Evolutionary conservation across 257 asterid genomes (phyloP), one percentile per base, ranked within the genome.

Genomic region (Solanum dulcamara): DNA sequence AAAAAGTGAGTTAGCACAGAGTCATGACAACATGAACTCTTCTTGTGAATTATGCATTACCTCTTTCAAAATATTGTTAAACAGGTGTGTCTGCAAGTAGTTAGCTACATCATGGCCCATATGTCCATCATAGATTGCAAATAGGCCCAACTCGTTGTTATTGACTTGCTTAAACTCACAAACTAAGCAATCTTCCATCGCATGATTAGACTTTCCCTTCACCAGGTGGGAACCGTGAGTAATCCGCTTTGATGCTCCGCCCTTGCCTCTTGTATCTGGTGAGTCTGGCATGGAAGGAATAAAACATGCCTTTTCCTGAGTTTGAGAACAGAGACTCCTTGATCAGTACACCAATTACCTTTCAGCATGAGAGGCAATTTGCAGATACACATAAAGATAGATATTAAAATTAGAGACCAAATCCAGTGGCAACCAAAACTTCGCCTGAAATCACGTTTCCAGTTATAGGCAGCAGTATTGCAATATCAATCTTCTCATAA

Each of bases 61-160:
- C 97, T 96, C 93, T 64, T 93, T 92, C 83, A 96, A 70, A 57
- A 96, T 96, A 46, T 91, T 96, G 85, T 87, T 81, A 84, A 96
- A 94, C 28, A 96, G 89, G 81, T 96, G 90, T 20, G 84, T 87
- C 79, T 95, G 95, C 89, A 96, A 88, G 91, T 93, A 96, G 60
- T 85, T 89, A 26, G 99, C 94, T 42, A 96, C 97, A 53, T 94
- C 94, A 68, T 91, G 97, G 2, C 99, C 98, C 96, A 95, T 93
- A 89, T 96, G 98, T 37, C 99, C 98, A 83, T 96, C 99, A 83
- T 89, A 96, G 79, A 96, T 95, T 2, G 98, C 98, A 83, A 96
- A 96, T 51, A 94, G 88, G 48, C 99, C 98, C 89, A 96, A 90
- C 84, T 96, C 98, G 37, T 90, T 85, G 18, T 90, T 89, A 30